Evolutionary conservation across 768 basidiomycete species (phyloP), one percentile per base, ranked within the genome.

Genomic region (Suillus bovinus): DNA sequence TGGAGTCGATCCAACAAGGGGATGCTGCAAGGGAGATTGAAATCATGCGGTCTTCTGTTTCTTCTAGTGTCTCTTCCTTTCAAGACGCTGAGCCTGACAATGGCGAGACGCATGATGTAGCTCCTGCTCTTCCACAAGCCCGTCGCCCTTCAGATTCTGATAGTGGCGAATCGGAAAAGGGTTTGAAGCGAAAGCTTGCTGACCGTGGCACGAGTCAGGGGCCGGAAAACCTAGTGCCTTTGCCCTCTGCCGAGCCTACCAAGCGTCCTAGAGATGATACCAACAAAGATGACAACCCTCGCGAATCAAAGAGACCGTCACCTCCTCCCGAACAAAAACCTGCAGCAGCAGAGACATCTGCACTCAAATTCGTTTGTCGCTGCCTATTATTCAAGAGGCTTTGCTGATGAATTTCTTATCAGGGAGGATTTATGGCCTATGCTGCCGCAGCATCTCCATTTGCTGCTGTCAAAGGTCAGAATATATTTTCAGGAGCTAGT

Each of bases 371-470:
- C 61, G 87, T 87, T 66, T 63, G 83, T 79, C 5, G 42, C 39
- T 53, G n/a, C 47, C 61, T 62, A 59, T 65, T 62, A 54, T 64
- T 55, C 60, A 56, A 56, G 66, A 9, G 24, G 42, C 61, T 70
- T 59, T 16, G 20, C 42, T 47, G 11, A 62, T 66, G 56, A 60
- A 63, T 58, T 49, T 44, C 46, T 52, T 58, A 50, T 39, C 57
- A 89, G 89, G 77, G 83, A 59, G 91, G 91, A 29, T 93, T 93
- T 73, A 86, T 88, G 83, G 88, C 90, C 2, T 93, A 91, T 68
- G 90, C 91, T 14, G 87, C 89, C 3, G 77, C 84, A 13, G 82
- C 79, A 60, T 92, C 91, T 2, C 90, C 91, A 5, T 93, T 93
- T 68, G 86, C 88, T 16, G 74, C 83, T 53, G 85, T 90, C 69